Percentiles rank a stretch among this genome's conserved stretches.
Evolutionary conservation across 345 rosid genomes (phyloP).

Genomic region (Stellera chamaejasme): DNA sequence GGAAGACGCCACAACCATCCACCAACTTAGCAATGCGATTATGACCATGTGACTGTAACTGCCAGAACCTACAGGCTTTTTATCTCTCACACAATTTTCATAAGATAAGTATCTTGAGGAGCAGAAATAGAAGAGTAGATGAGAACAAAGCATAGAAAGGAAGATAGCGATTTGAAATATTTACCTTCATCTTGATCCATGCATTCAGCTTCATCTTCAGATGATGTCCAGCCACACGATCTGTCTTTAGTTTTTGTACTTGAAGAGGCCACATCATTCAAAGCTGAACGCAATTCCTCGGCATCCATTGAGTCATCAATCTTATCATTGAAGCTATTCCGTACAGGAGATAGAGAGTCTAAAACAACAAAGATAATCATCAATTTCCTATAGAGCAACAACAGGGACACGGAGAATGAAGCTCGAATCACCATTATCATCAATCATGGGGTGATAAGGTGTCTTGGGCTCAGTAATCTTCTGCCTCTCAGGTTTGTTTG

Average conservation of each 20-base stretch:
- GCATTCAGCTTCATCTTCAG: slow-evolving; percentile 81
- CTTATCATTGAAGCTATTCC: slow-evolving; percentile 44
- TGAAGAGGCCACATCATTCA: slow-evolving; percentile 69
- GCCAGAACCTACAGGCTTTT: no score
- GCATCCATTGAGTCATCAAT: slow-evolving; percentile 55
- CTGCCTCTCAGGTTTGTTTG: slow-evolving; percentile 93
- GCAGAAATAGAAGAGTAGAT: background rate
- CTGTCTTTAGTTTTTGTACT: slow-evolving; percentile 31
- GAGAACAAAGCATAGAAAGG: background rate
- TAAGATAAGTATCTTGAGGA: background rate
- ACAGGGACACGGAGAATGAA: slow-evolving; percentile 2
- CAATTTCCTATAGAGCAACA: no score
- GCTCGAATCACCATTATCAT: slow-evolving; percentile 66
- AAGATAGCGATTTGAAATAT: background rate
- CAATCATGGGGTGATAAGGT: slow-evolving; percentile 87
- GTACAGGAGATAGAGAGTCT: slow-evolving; percentile 64
- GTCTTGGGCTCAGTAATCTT: slow-evolving; percentile 99
- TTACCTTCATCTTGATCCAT: slow-evolving; percentile 77
- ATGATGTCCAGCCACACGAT: slow-evolving; percentile 76
- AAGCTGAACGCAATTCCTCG: slow-evolving; percentile 51
- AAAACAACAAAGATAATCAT: slow-evolving; percentile 4
- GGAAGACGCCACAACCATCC: background rate
- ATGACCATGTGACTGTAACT: no score
- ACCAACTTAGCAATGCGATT: no score
- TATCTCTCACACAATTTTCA: no score